Evolutionary conservation across 2,329 filamentous ascomycete genomes (phyloP).

Genomic region (Arthrobotrys musiformis): DNA sequence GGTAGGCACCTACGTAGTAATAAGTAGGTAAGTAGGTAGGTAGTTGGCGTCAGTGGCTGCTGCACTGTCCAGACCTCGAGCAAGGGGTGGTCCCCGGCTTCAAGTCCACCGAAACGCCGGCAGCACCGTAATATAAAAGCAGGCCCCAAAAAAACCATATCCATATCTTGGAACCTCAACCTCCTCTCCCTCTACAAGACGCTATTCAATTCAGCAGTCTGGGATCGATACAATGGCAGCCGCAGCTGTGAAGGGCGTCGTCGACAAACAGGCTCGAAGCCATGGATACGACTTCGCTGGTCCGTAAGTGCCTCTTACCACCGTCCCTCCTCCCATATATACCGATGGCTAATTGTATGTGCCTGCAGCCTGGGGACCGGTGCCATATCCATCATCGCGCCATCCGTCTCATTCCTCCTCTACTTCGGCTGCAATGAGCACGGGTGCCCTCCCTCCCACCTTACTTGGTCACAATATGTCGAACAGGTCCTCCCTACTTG

Average conservation of each 20-base stretch:
- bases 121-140: too few species aligned
- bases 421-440: conserved; percentile 92
- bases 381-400: conserved; percentile 81
- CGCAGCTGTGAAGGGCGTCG: not conserved
- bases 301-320: conserved; percentile 62
- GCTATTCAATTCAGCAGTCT: too few species aligned
- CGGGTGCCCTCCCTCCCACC: conserved; percentile 85
- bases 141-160: too few species aligned
- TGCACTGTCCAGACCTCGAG: too few species aligned
- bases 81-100: not conserved
- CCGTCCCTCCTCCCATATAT: not conserved
- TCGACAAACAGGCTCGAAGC: conserved; percentile 50
- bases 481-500: conserved; percentile 69
- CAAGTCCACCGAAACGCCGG: conserved; percentile 33
- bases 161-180: too few species aligned
- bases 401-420: conserved; percentile 80
- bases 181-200: too few species aligned
- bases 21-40: too few species aligned
- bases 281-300: conserved; percentile 66
- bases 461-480: conserved; percentile 76
- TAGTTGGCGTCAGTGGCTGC: too few species aligned
- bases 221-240: not conserved
- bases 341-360: not conserved
- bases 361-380: conserved; percentile 76
- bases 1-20: too few species aligned